phyloP scores from a whole-genome alignment of 2,329 filamentous ascomycete species.

The Penicillium thymicola region DNA sequence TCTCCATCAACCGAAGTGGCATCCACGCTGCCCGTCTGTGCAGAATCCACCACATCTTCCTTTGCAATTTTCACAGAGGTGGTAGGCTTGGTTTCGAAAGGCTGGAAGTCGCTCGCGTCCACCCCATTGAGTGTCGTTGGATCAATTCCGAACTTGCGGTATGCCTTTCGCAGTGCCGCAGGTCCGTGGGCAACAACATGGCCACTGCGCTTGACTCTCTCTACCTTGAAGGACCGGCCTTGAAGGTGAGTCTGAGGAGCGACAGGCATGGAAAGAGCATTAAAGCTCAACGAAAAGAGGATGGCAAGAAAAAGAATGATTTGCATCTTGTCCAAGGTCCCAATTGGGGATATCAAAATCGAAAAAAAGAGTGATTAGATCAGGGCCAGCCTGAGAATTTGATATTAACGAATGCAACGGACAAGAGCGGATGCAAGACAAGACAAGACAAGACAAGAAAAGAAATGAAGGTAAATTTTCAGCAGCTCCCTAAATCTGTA shows the following conservation, averaged over 20 bases:
- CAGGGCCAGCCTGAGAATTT: constrained; percentile 5
- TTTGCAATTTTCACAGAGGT: constrained; percentile 25
- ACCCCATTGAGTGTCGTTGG: constrained; percentile 39
- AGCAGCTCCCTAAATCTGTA: not conserved
- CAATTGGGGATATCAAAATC: not conserved
- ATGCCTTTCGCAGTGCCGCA: constrained; percentile 61
- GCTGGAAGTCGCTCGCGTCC: constrained; percentile 36
- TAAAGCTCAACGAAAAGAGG: constrained; percentile 31
- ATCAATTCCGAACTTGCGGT: constrained; percentile 64
- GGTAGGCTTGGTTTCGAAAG: constrained; percentile 25
- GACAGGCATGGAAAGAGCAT: constrained; percentile 35
- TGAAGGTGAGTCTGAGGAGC: constrained; percentile 19
- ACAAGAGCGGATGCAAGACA: not conserved
- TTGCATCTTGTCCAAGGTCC: constrained; percentile 24
- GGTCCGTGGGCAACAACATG: constrained; percentile 59
- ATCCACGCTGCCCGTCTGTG: constrained; percentile 56
- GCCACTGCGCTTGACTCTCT: constrained; percentile 54
- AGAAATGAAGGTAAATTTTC: not conserved
- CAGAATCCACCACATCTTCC: constrained; percentile 23
- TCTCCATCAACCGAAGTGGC: constrained; percentile 65
- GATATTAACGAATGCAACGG: constrained; percentile 3
- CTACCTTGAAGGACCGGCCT: constrained; percentile 58
- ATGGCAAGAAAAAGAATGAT: constrained; percentile 27
- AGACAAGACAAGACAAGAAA: not conserved
- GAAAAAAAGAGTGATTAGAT: constrained; percentile 16